Conservation (phyloP, 23 red algal genomes). For the Gracilaria domingensis region DNA sequence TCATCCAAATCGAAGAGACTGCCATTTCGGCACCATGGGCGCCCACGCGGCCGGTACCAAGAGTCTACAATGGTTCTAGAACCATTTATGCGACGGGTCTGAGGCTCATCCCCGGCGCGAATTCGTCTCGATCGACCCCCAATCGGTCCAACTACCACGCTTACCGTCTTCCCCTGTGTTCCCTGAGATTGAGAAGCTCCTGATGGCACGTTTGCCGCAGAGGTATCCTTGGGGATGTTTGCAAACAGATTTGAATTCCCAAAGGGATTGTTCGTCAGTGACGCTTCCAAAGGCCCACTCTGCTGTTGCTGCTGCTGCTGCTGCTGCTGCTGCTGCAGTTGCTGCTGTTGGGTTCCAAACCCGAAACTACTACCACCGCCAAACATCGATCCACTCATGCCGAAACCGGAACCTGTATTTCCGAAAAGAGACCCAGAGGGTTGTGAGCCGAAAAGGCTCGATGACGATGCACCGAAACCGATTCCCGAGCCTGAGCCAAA, state of each 20-base stretch:
- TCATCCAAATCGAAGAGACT: conserved; percentile 41
- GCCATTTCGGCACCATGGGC: conserved; percentile 48
- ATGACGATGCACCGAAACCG: conserved; percentile 6
- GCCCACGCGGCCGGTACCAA: conserved; percentile 37
- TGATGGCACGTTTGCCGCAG: neutral
- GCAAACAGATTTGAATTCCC: conserved; percentile 56
- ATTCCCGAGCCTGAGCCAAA: conserved; percentile 35
- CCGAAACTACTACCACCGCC: conserved; percentile 15
- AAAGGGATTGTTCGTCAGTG: conserved; percentile 59
- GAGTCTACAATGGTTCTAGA: neutral
- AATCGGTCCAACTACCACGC: conserved; percentile 27
- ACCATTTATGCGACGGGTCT: neutral
- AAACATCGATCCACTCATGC: conserved; percentile 38
- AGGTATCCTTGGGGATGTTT: neutral
- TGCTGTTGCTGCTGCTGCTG: conserved; percentile 61
- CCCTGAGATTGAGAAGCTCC: conserved; percentile 4
- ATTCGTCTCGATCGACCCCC: conserved; percentile 12
- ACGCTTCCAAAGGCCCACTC: conserved; percentile 48
- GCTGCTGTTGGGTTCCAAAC: conserved; percentile 37
- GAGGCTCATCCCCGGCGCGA: conserved; percentile 9
- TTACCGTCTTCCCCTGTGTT: conserved; percentile 28
- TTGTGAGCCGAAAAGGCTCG: conserved; percentile 23
- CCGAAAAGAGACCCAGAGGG: conserved; percentile 52
- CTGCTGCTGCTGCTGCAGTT: conserved; percentile 13
- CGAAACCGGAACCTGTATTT: conserved; percentile 12